Evolutionary conservation across 148 eudicot genomes (phyloP).

Genomic region (Vaccinium macrocarpon): DNA sequence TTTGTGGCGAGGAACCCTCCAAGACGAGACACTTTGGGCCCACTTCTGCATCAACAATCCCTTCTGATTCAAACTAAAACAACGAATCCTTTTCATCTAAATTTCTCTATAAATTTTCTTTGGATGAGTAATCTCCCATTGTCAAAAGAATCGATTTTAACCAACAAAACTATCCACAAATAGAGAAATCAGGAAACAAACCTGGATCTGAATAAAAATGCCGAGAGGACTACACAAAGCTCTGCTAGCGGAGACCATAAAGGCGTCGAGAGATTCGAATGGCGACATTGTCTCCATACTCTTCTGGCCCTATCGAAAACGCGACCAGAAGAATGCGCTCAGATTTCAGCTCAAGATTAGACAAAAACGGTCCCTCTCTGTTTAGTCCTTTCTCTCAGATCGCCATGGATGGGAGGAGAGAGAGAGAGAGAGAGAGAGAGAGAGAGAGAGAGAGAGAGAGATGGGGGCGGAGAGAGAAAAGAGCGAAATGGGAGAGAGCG

Average conservation of each 20-base stretch:
- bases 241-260: conserved; percentile 60
- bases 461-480: conserved; percentile 13
- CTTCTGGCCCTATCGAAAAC: not conserved
- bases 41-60: too few relatives aligned
- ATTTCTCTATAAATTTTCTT: too few relatives aligned
- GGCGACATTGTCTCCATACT: conserved; percentile 35
- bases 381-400: conserved; percentile 37
- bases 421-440: conserved; percentile 16
- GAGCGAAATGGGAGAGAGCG: conserved; percentile 30
- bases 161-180: too few relatives aligned
- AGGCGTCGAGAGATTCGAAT: conserved; percentile 57
- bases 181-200: conserved; percentile 11
- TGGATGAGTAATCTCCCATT: too few relatives aligned
- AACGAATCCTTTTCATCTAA: too few relatives aligned
- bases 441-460: conserved; percentile 20
- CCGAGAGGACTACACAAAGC: conserved; percentile 55
- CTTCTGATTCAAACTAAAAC: too few relatives aligned
- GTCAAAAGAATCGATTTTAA: too few relatives aligned
- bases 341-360: not conserved
- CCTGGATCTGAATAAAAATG: conserved; percentile 90
- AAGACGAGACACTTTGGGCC: too few relatives aligned
- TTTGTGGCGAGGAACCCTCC: too few relatives aligned
- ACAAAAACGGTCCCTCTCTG: conserved; percentile 2
- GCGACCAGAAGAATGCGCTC: not conserved
- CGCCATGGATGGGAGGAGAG: conserved; percentile 38